phyloP scores from a whole-genome alignment of 192 early-diverging fungal species.

The Backusella psychrophila region DNA sequence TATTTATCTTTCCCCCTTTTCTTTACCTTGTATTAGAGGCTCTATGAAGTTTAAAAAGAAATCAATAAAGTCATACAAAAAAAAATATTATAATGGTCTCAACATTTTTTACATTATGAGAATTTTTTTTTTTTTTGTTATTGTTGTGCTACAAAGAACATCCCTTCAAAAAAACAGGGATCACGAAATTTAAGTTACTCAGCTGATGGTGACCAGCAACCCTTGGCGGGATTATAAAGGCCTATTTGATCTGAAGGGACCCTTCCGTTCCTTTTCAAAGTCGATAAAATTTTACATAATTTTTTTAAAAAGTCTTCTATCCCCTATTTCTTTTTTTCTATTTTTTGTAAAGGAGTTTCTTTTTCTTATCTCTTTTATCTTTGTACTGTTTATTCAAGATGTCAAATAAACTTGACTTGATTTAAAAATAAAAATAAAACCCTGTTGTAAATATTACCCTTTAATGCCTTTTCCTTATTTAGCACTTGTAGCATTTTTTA shows the following conservation, averaged over 20 bases:
- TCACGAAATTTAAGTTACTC: not conserved
- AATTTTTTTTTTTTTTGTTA: not conserved
- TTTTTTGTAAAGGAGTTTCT: not conserved
- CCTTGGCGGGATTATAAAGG: not conserved
- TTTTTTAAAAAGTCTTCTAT: not conserved
- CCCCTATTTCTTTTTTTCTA: not conserved
- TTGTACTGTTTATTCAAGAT: not conserved
- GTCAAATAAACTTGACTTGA: not conserved
- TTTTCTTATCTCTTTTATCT: not conserved
- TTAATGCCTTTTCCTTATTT: not conserved
- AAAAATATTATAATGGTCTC: not conserved
- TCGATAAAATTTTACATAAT: not conserved
- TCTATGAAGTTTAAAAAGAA: not conserved
- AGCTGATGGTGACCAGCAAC: not conserved
- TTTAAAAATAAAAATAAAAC: not conserved
- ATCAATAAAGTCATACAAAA: not conserved
- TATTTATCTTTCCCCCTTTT: not conserved
- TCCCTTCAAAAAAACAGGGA: slow-evolving; percentile 9
- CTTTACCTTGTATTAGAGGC: not conserved
- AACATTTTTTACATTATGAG: not conserved
- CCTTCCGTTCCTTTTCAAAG: not conserved
- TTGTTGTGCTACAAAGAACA: not conserved
- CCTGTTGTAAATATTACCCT: too few species aligned
- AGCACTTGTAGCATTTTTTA: not conserved
- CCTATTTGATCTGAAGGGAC: not conserved